Evolutionary conservation across 208 protist species (phyloP).

Genomic region (Trypanosoma conorhini): DNA sequence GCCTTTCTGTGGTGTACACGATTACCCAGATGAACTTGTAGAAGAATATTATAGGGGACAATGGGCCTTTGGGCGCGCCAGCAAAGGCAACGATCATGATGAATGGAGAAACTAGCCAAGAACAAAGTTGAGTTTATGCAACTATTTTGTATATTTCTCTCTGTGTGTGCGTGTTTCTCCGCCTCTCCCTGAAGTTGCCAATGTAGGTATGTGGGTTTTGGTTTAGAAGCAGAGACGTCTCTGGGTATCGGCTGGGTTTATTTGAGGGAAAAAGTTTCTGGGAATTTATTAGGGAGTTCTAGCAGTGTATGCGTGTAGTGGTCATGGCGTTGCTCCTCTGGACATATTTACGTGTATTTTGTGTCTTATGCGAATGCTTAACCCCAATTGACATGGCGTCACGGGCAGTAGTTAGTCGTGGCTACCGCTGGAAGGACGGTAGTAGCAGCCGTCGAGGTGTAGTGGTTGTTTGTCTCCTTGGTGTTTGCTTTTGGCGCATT

Average conservation of each 20-base stretch:
- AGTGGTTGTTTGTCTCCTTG: not conserved
- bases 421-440: not conserved
- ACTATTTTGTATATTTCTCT: constrained; percentile 15
- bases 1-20: constrained; percentile 89
- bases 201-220: not conserved
- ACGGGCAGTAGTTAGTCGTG: not conserved
- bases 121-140: constrained; percentile 13
- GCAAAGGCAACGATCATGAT: constrained; percentile 90
- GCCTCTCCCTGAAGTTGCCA: not conserved
- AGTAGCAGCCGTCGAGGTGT: not conserved
- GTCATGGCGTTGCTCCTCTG: not conserved
- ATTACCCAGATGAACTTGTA: constrained; percentile 87
- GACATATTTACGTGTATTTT: not conserved
- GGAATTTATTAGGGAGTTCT: too few relatives aligned
- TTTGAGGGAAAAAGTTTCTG: not conserved
- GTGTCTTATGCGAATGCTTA: not conserved
- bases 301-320: not conserved
- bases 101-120: constrained; percentile 82
- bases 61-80: constrained; percentile 80
- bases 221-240: not conserved
- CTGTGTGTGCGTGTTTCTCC: constrained; percentile 4
- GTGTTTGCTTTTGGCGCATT: not conserved
- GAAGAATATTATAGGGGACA: constrained; percentile 92
- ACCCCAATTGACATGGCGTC: not conserved
- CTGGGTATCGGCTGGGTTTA: not conserved